phyloP scores from a whole-genome alignment of 495 filamentous ascomycete species.

The Neurospora hispaniola region DNA sequence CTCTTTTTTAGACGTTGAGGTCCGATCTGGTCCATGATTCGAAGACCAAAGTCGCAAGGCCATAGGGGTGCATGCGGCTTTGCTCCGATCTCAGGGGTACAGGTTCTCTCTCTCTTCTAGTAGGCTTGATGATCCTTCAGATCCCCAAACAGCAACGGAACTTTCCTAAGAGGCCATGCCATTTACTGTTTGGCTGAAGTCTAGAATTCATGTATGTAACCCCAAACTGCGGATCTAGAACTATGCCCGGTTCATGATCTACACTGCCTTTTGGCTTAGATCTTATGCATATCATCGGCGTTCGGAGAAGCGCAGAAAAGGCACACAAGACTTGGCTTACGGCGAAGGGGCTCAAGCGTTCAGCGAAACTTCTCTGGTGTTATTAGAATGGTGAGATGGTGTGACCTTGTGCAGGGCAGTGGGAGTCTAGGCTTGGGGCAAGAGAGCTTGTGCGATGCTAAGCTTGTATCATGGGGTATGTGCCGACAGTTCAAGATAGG shows the following conservation, averaged over 20 bases:
- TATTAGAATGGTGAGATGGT: background rate
- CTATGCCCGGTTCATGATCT: background rate
- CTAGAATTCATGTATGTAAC: background rate
- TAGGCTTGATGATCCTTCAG: background rate
- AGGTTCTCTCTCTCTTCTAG: background rate
- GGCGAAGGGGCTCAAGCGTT: background rate
- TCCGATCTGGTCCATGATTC: background rate
- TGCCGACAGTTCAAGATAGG: background rate
- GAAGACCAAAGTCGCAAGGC: background rate
- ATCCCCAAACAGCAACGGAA: background rate
- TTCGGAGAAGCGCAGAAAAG: fast-evolving
- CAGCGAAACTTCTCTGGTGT: background rate
- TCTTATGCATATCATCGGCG: background rate
- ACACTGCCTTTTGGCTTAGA: background rate
- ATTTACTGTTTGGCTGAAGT: background rate
- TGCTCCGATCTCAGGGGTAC: background rate
- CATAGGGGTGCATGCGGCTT: background rate
- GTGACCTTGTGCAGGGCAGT: background rate
- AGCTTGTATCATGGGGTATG: background rate
- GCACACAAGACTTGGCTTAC: background rate
- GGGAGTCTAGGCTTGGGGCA: background rate
- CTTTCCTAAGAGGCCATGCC: background rate
- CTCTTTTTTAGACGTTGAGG: background rate
- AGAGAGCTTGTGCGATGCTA: background rate
- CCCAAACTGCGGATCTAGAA: background rate